These are phyloP conservation scores for Lactarius tabidus DNA, from an alignment of 768 basidiomycete species.

Conservation along the genomic window DNA sequence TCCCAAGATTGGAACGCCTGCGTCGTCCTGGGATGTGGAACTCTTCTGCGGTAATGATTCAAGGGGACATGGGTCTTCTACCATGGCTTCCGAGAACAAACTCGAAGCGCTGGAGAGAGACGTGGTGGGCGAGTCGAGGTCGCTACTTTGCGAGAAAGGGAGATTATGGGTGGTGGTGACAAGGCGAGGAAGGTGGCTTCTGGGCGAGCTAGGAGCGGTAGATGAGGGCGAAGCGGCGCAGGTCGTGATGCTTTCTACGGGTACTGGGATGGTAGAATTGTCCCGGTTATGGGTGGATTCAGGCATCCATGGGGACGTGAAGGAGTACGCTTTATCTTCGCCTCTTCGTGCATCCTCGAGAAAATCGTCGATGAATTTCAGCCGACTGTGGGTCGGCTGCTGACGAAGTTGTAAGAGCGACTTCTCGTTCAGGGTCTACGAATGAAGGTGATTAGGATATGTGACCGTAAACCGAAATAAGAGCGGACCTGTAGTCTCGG, in stretches of 20 bases:
- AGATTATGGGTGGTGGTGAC: neutral
- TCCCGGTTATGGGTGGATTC: neutral
- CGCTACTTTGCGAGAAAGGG: neutral
- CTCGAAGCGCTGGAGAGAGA: neutral
- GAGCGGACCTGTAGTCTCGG: neutral
- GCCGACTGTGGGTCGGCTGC: neutral
- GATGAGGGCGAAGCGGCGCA: neutral
- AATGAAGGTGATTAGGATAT: neutral
- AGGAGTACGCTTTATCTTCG: neutral
- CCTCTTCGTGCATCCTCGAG: neutral
- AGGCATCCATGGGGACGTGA: neutral
- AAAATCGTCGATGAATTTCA: neutral
- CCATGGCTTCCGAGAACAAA: neutral
- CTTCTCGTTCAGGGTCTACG: neutral
- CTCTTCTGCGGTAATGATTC: neutral
- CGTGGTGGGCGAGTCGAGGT: neutral
- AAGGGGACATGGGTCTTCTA: neutral
- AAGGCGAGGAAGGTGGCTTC: neutral
- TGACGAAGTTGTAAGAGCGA: neutral
- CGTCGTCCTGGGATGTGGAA: neutral
- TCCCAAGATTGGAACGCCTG: neutral
- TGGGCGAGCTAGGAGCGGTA: neutral
- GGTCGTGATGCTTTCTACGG: neutral
- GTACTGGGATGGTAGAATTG: neutral
- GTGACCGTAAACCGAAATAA: neutral